phyloP scores from a whole-genome alignment of 345 rosid genomes.

The Camelina neglecta region DNA sequence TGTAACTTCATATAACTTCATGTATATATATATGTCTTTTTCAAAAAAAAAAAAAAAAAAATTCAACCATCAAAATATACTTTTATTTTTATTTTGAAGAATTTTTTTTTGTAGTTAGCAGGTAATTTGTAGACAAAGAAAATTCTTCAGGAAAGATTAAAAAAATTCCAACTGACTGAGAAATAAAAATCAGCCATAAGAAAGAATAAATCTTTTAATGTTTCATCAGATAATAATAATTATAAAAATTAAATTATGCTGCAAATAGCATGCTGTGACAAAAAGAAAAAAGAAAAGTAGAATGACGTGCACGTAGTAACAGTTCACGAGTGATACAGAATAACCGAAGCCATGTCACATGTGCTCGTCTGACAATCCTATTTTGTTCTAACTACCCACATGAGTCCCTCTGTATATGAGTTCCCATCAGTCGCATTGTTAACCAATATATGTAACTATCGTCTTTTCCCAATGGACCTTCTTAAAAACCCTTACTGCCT shows the following conservation, averaged over 20 bases:
- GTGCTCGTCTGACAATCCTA: slow-evolving; percentile 33
- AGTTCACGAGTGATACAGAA: slow-evolving; percentile 44
- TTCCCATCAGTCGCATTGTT: background rate
- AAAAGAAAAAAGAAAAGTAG: slow-evolving; percentile 9
- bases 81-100: too few relatives aligned
- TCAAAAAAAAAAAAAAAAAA: too few relatives aligned
- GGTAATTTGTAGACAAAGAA: slow-evolving; percentile 19
- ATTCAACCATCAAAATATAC: too few relatives aligned
- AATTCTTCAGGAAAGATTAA: slow-evolving; percentile 7
- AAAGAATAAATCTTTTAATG: background rate
- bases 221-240: background rate
- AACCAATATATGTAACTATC: background rate
- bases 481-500: background rate
- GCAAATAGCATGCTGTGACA: slow-evolving; percentile 19
- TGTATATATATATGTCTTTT: too few relatives aligned
- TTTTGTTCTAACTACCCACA: slow-evolving; percentile 42
- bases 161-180: slow-evolving; percentile 16
- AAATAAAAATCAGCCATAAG: background rate
- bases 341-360: slow-evolving; percentile 39
- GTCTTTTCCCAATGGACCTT: background rate
- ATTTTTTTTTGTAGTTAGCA: too few relatives aligned
- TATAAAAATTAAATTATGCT: background rate
- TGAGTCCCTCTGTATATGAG: slow-evolving; percentile 21
- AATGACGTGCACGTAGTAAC: slow-evolving; percentile 42
- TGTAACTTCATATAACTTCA: background rate